Evolutionary conservation across 140 eudicot genomes (phyloP).

Genomic region (Erigeron philadelphicus): DNA sequence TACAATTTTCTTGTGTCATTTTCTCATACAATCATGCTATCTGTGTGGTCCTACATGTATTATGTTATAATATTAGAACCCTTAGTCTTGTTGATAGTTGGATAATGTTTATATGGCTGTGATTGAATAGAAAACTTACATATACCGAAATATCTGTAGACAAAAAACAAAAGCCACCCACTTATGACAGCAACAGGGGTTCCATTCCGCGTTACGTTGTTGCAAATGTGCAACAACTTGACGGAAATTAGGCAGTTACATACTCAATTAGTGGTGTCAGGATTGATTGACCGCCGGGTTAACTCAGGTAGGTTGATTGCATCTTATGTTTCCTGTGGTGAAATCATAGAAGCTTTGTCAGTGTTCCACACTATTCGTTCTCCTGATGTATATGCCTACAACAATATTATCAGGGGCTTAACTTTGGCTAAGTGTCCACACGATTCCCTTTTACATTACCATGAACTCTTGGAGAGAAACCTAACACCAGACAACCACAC

Average conservation of each 20-base stretch:
- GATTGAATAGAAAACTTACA: conserved; percentile 17
- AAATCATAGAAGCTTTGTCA: conserved; percentile 31
- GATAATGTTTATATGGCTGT: conserved; percentile 39
- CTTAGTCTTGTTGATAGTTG: conserved; percentile 6
- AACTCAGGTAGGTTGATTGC: conserved; percentile 37
- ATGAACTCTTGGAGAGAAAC: conserved; percentile 26
- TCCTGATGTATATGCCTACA: conserved; percentile 46
- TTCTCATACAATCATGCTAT: not conserved
- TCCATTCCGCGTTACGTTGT: conserved; percentile 25
- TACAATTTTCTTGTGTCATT: conserved; percentile 17
- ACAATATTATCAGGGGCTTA: conserved; percentile 43
- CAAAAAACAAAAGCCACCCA: conserved; percentile 6
- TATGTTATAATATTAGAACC: conserved; percentile 5
- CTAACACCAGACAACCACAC: conserved; percentile 41
- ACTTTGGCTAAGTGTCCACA: conserved; percentile 23
- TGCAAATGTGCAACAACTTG: conserved; percentile 32
- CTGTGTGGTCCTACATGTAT: conserved; percentile 25
- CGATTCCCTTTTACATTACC: conserved; percentile 33
- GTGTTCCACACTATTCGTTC: conserved; percentile 29
- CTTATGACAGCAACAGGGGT: not conserved
- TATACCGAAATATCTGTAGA: conserved; percentile 7
- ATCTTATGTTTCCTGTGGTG: conserved; percentile 30
- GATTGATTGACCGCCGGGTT: conserved; percentile 31
- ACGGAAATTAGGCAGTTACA: conserved; percentile 35
- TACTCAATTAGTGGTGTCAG: conserved; percentile 31